Evolutionary conservation across 257 asterid species (phyloP).

Genomic region (Solanum bulbocastanum): DNA sequence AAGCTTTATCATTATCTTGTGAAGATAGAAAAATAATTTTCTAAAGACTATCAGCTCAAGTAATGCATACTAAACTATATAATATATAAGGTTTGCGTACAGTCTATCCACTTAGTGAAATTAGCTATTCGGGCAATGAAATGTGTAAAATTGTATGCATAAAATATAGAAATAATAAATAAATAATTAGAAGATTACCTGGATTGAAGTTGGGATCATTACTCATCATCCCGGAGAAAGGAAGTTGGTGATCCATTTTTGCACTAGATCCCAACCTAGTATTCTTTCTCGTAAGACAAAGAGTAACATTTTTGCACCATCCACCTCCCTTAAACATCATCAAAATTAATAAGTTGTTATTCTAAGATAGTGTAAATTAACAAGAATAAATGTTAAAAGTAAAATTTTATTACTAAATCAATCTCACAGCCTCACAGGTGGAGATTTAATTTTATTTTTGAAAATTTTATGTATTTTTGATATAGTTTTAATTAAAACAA

Average conservation of each 20-base stretch:
- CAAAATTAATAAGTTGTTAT: background rate
- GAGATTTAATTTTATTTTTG: too few species aligned
- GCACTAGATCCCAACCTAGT: background rate
- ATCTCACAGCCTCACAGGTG: background rate
- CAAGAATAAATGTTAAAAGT: background rate
- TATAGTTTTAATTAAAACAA: background rate
- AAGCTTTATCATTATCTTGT: background rate
- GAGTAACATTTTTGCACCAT: background rate
- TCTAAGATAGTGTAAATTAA: background rate
- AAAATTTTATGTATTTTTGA: too few species aligned
- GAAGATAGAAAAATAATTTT: background rate
- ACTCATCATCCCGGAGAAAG: background rate
- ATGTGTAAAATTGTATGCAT: background rate
- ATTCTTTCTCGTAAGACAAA: background rate
- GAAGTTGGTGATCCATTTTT: background rate
- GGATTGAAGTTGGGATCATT: background rate
- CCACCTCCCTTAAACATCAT: constrained; percentile 1
- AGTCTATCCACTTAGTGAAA: background rate
- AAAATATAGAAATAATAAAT: background rate
- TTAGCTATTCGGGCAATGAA: background rate
- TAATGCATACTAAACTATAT: background rate
- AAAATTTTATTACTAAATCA: background rate
- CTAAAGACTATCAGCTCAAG: too few species aligned
- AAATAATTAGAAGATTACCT: background rate
- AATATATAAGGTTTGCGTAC: background rate